Evolutionary conservation across 2,329 filamentous ascomycete species (phyloP), one percentile per base, ranked within the genome.

Genomic region (Neonectria coccinea): DNA sequence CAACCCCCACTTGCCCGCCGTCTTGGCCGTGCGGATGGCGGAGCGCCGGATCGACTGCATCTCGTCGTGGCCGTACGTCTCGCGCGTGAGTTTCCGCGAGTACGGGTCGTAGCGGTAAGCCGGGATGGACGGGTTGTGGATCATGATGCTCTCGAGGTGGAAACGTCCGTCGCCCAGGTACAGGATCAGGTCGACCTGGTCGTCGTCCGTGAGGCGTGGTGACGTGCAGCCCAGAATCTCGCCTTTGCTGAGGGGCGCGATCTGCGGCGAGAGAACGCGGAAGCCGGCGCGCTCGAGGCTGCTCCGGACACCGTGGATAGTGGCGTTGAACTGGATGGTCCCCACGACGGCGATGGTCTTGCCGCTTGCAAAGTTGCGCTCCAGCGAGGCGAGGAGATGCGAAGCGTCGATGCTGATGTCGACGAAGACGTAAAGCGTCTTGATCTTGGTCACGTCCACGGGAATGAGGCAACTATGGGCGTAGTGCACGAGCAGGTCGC

Each of bases 191-290:
- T 97, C 92, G 22, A 94, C 88, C 45, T 79, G 81, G 51, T 87
- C 86, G 11, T 83, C 83, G 11, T 85, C 78, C 14, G 83, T 77
- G 3, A 95, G 83, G 22, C 86, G 86, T 0, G 96, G 96, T 0
- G 94, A 97, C 8, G 96, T 99, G 79, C 96, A 99, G n/a, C 96
- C 96, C 1, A 99, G 84, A 56, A 99, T 97, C 81, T 99, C 96
- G 56, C 96, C 96, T 76, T 96, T 97, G 65, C 92, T 97, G 5
- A 99, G 80, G 0, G 96, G 97, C 36, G 92, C 90, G 68, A 97
- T 97, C 79, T 99, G 96, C 0, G 96, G 96, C 33, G 98, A 91
- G 25, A 97, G 77, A 36, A 98, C 87, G 63, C 86, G 88, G 84
- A 95, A 97, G 16, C 96, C 96, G 14, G 93, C 92, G 47, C 88